Percentiles rank a stretch among this genome's conserved stretches.
phyloP scores from a whole-genome alignment of 768 basidiomycete genomes.

The Gelatoporia subvermispora region DNA sequence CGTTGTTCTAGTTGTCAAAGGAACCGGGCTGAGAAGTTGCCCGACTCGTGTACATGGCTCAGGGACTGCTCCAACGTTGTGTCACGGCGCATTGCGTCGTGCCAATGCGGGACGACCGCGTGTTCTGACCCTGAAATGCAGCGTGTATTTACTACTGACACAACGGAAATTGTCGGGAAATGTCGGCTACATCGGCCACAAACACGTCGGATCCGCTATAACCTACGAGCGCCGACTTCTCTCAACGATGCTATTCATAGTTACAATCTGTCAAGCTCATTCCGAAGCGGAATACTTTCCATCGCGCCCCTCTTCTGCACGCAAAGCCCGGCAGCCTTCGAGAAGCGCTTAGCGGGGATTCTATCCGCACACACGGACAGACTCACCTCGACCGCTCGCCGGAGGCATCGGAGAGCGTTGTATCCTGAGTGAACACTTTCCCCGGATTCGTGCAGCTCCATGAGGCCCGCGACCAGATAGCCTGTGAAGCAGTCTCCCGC shows the following conservation, averaged over 20 bases:
- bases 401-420: constrained; percentile 28
- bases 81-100: too few relatives aligned
- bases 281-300: constrained; percentile 46
- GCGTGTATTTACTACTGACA: too few relatives aligned
- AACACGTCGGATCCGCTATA: too few relatives aligned
- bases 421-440: constrained; percentile 17
- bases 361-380: not conserved
- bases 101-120: too few relatives aligned
- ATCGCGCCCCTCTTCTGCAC: constrained; percentile 54
- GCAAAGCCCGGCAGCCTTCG: constrained; percentile 57
- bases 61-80: too few relatives aligned
- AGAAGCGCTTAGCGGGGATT: not conserved
- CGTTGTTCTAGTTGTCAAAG: too few relatives aligned
- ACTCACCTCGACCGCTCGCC: constrained; percentile 39
- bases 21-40: too few relatives aligned
- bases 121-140: too few relatives aligned
- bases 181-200: too few relatives aligned
- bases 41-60: too few relatives aligned
- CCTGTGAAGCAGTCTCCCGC: constrained; percentile 65
- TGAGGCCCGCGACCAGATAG: constrained; percentile 52
- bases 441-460: constrained; percentile 27
- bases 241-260: not conserved
- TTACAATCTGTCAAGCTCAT: constrained; percentile 26
- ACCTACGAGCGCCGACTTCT: too few relatives aligned
- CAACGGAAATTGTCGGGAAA: too few relatives aligned